Conservation (phyloP, 345 rosid species). For the Salix dunnii region DNA sequence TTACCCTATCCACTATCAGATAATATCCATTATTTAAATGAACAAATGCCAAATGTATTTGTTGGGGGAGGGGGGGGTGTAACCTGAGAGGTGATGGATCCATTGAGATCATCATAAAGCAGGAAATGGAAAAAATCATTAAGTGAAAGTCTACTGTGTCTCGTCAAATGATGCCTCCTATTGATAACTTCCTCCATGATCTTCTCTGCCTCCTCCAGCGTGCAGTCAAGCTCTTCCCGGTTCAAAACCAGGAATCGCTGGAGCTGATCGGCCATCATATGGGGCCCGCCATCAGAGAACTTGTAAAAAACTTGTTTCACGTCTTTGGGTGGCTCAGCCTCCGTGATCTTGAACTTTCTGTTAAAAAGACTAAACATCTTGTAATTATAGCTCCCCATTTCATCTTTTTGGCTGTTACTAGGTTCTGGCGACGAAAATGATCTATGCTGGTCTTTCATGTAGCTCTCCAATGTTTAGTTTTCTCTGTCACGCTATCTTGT, state of each 20-base stretch:
- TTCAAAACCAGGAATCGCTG: conserved; percentile 18
- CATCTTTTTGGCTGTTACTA: not conserved
- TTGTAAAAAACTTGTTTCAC: conserved; percentile 12
- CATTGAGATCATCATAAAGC: conserved; percentile 30
- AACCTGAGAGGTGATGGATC: conserved; percentile 22
- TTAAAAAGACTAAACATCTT: conserved; percentile 30
- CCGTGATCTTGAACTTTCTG: conserved; percentile 34
- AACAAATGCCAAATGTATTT: not conserved
- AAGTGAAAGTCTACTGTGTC: conserved; percentile 10
- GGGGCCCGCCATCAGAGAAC: conserved; percentile 12
- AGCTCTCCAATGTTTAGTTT: conserved; percentile 9
- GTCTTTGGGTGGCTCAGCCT: conserved; percentile 25
- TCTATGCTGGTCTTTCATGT: conserved; percentile 16
- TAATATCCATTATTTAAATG: not conserved
- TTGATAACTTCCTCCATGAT: conserved; percentile 16
- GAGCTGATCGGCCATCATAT: conserved; percentile 23
- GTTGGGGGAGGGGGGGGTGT: not conserved
- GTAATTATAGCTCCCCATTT: conserved; percentile 30
- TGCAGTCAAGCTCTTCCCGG: conserved; percentile 16
- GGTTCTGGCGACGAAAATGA: not conserved
- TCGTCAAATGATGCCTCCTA: conserved; percentile 14
- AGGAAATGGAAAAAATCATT: conserved; percentile 27
- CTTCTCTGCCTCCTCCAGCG: conserved; percentile 14
- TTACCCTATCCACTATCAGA: not conserved
- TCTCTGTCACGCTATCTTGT: not conserved